Base-by-base conservation (phyloP, 1,139 yeast genomes). In the Suhomyces anneliseae region DNA sequence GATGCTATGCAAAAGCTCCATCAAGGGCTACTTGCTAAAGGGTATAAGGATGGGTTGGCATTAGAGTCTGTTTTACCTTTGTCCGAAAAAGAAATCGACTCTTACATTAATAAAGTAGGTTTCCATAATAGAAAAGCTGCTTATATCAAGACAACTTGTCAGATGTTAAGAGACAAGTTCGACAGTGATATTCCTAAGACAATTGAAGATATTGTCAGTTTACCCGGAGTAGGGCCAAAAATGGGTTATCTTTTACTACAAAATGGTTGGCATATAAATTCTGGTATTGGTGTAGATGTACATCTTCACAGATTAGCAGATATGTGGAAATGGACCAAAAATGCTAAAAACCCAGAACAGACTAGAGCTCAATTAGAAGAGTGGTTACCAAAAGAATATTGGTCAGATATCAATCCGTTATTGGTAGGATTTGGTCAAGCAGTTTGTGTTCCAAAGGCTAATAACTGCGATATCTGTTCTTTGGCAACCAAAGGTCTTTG, bases 201-300 rank as follows among this genome's bases (percentile, higher is more conserved):
- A 0, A 77, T 90, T 10, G 82, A 78, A 8, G 92, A 85, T 1
- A 74, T 90, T 48, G 75, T 81, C 3, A 66, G 77, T 0, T 67
- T 92, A 34, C 97, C 97, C 0, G 99, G 99, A 0, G 96, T 92
- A 1, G 99, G 99, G 0, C 97, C 97, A 9, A 92, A 92, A 62
- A 92, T 92, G 98, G 96, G 96, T 0, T 87, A 81, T 62, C 67
- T 92, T 34, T 74, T 92, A 3, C 69, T 90, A 53, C 96, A 90
- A 57, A 78, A 82, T 38, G 97, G 95, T 0, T 90, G 97, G 96
- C 70, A 76, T 35, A 70, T 83, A 45, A 83, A 77, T 44, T 71
- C 72, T 31, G 98, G 98, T 0, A 89, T 92, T 27, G 97, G 98
- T 11, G 97, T 92, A 7, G 99, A 92, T 64, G 95, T 90, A 3